Evolutionary conservation across 2,329 filamentous ascomycete species (phyloP).

Genomic region (Aspergillus vadensis): DNA sequence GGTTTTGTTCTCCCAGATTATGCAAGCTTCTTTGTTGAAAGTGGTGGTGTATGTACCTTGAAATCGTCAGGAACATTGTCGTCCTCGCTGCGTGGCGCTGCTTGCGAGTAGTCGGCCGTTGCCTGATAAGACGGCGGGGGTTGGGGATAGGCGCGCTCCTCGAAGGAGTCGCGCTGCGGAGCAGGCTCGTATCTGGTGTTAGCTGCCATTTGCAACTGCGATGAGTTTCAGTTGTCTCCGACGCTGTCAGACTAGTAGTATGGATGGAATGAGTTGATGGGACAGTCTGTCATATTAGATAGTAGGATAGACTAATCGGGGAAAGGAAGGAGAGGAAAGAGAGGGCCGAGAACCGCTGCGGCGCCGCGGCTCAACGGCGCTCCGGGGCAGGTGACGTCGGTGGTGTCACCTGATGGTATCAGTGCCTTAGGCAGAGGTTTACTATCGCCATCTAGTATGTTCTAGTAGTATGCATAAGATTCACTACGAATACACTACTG

Average conservation of each 20-base stretch:
- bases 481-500: too few relatives aligned
- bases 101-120: conserved; percentile 61
- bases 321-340: not conserved
- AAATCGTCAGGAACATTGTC: conserved; percentile 97
- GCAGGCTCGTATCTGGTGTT: conserved; percentile 81
- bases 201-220: conserved; percentile 61
- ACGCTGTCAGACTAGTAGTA: not conserved
- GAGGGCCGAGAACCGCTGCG: not conserved
- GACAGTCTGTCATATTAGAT: not conserved
- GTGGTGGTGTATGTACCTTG: conserved; percentile 61
- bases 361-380: not conserved
- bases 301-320: not conserved
- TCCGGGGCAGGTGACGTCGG: conserved; percentile 16
- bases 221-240: too few relatives aligned
- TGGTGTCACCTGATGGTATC: conserved; percentile 5
- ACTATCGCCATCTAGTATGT: too few relatives aligned
- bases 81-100: conserved; percentile 69
- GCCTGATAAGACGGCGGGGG: conserved; percentile 80
- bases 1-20: not conserved
- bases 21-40: not conserved
- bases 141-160: conserved; percentile 69
- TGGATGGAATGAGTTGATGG: not conserved
- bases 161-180: conserved; percentile 83
- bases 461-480: too few relatives aligned
- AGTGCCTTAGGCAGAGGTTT: not conserved